Evolutionary conservation across 1,139 yeast species (phyloP), one percentile per base, ranked within the genome.

Genomic region (Lodderomyces parapsilosis): DNA sequence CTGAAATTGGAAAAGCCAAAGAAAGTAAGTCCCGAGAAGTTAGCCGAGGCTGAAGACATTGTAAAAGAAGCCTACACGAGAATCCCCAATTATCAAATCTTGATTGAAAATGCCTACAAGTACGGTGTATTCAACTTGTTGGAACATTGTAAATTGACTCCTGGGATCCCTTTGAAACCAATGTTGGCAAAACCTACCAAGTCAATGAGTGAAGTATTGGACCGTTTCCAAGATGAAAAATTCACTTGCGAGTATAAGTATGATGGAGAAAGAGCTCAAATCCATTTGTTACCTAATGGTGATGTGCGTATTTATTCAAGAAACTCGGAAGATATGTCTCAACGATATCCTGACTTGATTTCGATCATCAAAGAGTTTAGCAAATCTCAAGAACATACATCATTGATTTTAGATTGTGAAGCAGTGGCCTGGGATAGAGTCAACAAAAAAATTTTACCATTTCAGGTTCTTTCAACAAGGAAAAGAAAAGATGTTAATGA

Each of bases 151-250:
- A 82, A 81, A 38, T 67, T 93, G 46, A 81, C 84, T 8, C 96
- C 99, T 0, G 98, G 99, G 1, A 82, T 94, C 13, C 99, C 99
- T 1, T 71, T 93, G 54, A 91, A 91, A 58, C 99, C 99, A 0
- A 93, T 93, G 99, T 77, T 93, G 56, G 99, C 99, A 4, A 93
- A 93, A 59, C 99, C 99, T 1, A 91, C 99, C 0, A 93, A 93
- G 57, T 80, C 96, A 2, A 83, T 94, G 37, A 78, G 86, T 23
- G 99, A 94, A 59, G 87, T 94, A 0, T 72, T 93, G 46, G 96
- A 93, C 59, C 73, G 96, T 43, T 90, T 93, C 60, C 87, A 86
- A 51, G 91, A 85, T 27, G 86, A 84, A 52, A 80, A 80, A 46
- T 93, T 93, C 58, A 90, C 98, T 0, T 91, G 97, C 60, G 99